phyloP scores from a whole-genome alignment of 2,329 filamentous ascomycete genomes.

The Xylariaceae sp. region DNA sequence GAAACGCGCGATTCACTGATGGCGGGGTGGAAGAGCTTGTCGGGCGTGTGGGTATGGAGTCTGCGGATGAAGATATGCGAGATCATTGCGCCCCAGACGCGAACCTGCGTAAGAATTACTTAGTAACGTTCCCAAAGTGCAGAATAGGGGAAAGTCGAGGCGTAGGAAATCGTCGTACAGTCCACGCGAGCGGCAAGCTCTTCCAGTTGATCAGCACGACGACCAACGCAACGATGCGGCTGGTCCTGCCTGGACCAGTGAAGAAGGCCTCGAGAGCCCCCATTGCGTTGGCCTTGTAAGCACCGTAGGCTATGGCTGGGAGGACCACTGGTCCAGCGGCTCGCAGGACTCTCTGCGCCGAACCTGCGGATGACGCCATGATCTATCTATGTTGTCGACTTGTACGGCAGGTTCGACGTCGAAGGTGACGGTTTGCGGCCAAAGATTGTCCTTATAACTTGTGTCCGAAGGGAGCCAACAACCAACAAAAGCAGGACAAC shows the following conservation, averaged over 20 bases:
- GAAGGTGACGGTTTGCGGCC: constrained; percentile 9
- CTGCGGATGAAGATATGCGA: constrained; percentile 56
- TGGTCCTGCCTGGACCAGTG: constrained; percentile 57
- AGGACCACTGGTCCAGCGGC: constrained; percentile 44
- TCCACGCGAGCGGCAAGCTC: constrained; percentile 75
- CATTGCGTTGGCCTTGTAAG: constrained; percentile 49
- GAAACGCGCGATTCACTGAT: constrained; percentile 69
- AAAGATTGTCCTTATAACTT: constrained; percentile 20
- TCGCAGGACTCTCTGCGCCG: constrained; percentile 21
- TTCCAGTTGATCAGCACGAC: constrained; percentile 71
- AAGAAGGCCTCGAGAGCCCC: constrained; percentile 47
- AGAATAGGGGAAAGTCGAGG: not conserved
- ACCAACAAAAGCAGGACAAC: constrained; percentile 43
- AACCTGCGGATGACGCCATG: constrained; percentile 35
- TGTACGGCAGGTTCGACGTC: not conserved
- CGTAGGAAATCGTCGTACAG: constrained; percentile 58
- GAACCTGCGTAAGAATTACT: constrained; percentile 47
- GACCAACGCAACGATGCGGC: constrained; percentile 55
- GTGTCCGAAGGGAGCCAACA: constrained; percentile 39
- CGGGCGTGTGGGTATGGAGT: constrained; percentile 53
- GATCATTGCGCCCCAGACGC: constrained; percentile 60
- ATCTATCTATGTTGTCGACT: constrained; percentile 10
- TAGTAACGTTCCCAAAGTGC: constrained; percentile 1
- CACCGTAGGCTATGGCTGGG: constrained; percentile 51
- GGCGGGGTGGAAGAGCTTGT: constrained; percentile 73